Percentiles rank a stretch among this genome's conserved stretches.
Evolutionary conservation across 345 rosid genomes (phyloP).

Genomic region (Murraya koenigii): DNA sequence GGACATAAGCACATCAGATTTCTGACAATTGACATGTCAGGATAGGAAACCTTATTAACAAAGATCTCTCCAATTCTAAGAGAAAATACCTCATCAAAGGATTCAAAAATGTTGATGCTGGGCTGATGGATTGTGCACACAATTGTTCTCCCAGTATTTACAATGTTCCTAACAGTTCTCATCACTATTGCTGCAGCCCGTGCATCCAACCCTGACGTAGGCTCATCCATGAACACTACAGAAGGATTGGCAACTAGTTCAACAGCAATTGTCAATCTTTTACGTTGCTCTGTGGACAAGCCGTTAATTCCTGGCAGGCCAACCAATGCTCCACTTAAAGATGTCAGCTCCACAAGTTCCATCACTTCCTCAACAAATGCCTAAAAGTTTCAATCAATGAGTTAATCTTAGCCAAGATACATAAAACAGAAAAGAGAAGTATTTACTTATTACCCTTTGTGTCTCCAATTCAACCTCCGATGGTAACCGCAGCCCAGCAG

Average conservation of each 20-base stretch:
- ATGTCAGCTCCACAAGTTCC: conserved; percentile 93
- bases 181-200: conserved; percentile 98
- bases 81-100: conserved; percentile 87
- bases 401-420: conserved; percentile 23
- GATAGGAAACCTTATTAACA: background rate
- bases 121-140: conserved; percentile 99
- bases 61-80: conserved; percentile 11
- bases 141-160: conserved; percentile 90
- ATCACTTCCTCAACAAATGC: conserved; percentile 97
- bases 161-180: conserved; percentile 98
- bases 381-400: conserved; percentile 38
- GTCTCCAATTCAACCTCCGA: conserved; percentile 70
- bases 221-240: conserved; percentile 97
- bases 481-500: conserved; percentile 92
- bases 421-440: conserved; percentile 1
- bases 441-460: conserved; percentile 53
- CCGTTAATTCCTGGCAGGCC: conserved; percentile 98
- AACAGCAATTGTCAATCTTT: conserved; percentile 90
- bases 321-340: conserved; percentile 78
- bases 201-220: conserved; percentile 97
- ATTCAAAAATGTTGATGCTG: conserved; percentile 94
- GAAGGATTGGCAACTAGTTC: conserved; percentile 98
- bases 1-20: conserved; percentile 4
- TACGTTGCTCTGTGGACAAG: conserved; percentile 92
- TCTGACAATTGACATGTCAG: background rate